Evolutionary conservation across 2,329 filamentous ascomycete genomes (phyloP).

Genomic region (Drechslerella coelobrocha): DNA sequence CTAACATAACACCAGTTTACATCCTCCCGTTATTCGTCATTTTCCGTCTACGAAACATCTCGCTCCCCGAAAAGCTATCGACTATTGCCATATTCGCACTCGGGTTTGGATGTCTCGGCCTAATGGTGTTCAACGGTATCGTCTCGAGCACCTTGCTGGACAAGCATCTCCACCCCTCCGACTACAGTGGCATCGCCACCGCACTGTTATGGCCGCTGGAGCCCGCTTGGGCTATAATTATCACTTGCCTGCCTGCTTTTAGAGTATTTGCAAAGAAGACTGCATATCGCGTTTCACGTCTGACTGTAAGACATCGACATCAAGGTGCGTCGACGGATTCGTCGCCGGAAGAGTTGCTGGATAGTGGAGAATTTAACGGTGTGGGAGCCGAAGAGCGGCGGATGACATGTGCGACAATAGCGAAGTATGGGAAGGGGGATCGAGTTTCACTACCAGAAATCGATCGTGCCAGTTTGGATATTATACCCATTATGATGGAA

Average conservation of each 20-base stretch:
- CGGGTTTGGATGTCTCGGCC: background rate
- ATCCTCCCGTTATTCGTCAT: conserved; percentile 3
- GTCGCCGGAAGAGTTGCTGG: too few relatives aligned
- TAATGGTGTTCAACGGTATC: conserved; percentile 10
- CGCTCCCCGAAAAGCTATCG: background rate
- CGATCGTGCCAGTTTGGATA: too few relatives aligned
- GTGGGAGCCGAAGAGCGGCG: too few relatives aligned
- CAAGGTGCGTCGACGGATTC: too few relatives aligned
- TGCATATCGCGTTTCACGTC: background rate
- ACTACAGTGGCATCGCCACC: background rate
- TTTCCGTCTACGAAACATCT: conserved; percentile 4
- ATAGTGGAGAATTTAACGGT: too few relatives aligned
- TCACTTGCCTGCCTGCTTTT: conserved; percentile 15
- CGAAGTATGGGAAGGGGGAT: too few relatives aligned
- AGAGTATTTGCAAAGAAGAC: background rate
- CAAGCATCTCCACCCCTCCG: background rate
- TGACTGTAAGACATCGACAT: background rate
- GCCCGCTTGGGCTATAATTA: conserved; percentile 17
- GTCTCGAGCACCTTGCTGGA: background rate
- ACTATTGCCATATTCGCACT: background rate
- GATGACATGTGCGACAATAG: too few relatives aligned
- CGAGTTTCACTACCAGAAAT: too few relatives aligned
- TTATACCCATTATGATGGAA: too few relatives aligned
- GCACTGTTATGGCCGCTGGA: conserved; percentile 11
- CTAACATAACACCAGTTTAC: conserved; percentile 7